Evolutionary conservation across 306 rosid genomes (phyloP), one percentile per base, ranked within the genome.

Genomic region (Calophaca sinica): DNA sequence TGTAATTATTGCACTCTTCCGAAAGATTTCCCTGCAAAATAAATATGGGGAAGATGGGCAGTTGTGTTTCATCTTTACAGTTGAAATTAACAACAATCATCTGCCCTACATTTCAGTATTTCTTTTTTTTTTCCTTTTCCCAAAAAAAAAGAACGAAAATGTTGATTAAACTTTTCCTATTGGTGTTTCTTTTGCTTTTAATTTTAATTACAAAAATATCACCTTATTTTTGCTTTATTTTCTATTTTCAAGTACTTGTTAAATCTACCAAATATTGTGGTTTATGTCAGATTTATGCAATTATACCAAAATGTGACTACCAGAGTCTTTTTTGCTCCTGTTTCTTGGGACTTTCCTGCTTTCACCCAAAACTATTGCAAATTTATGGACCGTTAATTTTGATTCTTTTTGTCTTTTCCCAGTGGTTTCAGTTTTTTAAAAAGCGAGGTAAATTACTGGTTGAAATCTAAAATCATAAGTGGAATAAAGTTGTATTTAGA

Each of bases 11-110:
- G 90, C 88, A 65, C 77, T 81, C 76, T 58, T 54, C 85, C 78
- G 85, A 86, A 84, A 84, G 89, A 68, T 55, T 86, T 86, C 80
- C 78, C 82, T 84, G 93, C 84, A 61, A 84, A 6, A 86, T 76
- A 7, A 9, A 86, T 33, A 49, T 63, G 83, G 93, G 78, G 83
- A 84, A 78, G 86, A 57, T 84, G 93, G 88, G 87, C 86, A 88
- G 84, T 80, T 88, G 90, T 67, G 41, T 78, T 86, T 84, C 88
- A 84, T 77, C 46, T 52, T n/a, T 35, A 3, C 20, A 11, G 1
- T 82, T 84, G 83, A 76, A 75, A 82, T 49, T 49, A 4, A 72
- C 85, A 84, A 84, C 86, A 86, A 86, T 88, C 93, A 86, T 86
- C 84, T 63, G 39, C 86, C 74, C 86, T 46, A 82, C 71, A 86